Evolutionary conservation across 768 basidiomycete genomes (phyloP).

Genomic region (Suillus placidus): DNA sequence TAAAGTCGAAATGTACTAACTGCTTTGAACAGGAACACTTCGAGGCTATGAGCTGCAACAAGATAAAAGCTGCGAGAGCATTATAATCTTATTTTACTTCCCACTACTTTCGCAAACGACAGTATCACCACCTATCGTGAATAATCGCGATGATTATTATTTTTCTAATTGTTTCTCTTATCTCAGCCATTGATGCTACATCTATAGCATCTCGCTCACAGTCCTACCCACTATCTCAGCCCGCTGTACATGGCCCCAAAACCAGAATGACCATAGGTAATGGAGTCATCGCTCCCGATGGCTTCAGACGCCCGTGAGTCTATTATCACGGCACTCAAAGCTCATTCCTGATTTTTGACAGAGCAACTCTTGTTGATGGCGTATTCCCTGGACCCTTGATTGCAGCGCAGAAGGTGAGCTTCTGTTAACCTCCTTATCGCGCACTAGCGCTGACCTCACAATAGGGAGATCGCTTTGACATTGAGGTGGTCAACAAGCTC

Average conservation of each 20-base stretch:
- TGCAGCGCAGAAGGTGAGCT: constrained; percentile 36
- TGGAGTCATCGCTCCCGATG: constrained; percentile 47
- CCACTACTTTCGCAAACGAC: neutral
- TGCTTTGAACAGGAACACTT: neutral
- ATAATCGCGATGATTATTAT: constrained; percentile 11
- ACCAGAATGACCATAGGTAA: constrained; percentile 41
- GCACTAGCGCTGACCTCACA: constrained; percentile 16
- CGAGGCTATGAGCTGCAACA: neutral
- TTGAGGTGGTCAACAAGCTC: constrained; percentile 54
- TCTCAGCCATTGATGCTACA: constrained; percentile 16
- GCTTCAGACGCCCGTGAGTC: constrained; percentile 43
- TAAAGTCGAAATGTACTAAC: neutral
- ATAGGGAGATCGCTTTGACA: constrained; percentile 38
- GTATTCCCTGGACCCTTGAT: constrained; percentile 50
- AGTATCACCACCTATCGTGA: neutral
- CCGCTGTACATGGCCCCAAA: constrained; percentile 20
- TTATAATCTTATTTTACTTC: neutral
- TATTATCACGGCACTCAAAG: neutral
- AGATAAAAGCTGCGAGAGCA: neutral
- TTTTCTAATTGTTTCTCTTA: constrained; percentile 12
- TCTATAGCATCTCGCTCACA: constrained; percentile 20
- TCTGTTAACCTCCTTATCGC: neutral
- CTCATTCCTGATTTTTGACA: neutral
- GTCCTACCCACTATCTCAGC: constrained; percentile 11
- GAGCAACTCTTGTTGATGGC: constrained; percentile 48